Evolutionary conservation across 768 basidiomycete species (phyloP).

Genomic region (Tulasnella sp.): DNA sequence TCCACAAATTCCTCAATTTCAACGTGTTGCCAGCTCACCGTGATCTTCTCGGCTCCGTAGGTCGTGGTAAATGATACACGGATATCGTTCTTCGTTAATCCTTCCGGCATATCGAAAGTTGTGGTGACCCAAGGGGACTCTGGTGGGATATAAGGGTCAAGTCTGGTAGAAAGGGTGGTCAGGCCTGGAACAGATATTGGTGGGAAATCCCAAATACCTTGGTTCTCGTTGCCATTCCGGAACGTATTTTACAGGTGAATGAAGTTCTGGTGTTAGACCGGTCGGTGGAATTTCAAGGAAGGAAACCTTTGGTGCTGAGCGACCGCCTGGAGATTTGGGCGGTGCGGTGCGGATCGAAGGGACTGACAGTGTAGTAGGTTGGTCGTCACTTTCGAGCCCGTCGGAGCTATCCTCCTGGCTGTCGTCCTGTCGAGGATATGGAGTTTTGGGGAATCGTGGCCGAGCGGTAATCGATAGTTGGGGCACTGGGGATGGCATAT

Average conservation of each 20-base stretch:
- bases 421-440: slow-evolving; percentile 2
- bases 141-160: slow-evolving; percentile 15
- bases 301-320: neutral
- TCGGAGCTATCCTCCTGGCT: slow-evolving; percentile 19
- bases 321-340: neutral
- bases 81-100: slow-evolving; percentile 27
- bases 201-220: neutral
- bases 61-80: slow-evolving; percentile 21
- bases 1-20: slow-evolving; percentile 18
- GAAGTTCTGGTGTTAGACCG: neutral
- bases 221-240: slow-evolving; percentile 2
- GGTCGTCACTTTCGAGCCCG: neutral
- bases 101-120: slow-evolving; percentile 30
- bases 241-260: neutral
- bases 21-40: slow-evolving; percentile 28
- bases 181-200: neutral
- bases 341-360: neutral
- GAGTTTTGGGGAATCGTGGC: slow-evolving; percentile 11
- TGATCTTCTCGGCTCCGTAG: slow-evolving; percentile 24
- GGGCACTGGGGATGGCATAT: slow-evolving; percentile 4
- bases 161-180: neutral
- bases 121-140: slow-evolving; percentile 25
- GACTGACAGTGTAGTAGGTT: neutral
- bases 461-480: slow-evolving; percentile 4
- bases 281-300: neutral